These are phyloP conservation scores for Leccinellum rugosiceps DNA, from an alignment of 768 basidiomycete genomes.

Conservation along the genomic window DNA sequence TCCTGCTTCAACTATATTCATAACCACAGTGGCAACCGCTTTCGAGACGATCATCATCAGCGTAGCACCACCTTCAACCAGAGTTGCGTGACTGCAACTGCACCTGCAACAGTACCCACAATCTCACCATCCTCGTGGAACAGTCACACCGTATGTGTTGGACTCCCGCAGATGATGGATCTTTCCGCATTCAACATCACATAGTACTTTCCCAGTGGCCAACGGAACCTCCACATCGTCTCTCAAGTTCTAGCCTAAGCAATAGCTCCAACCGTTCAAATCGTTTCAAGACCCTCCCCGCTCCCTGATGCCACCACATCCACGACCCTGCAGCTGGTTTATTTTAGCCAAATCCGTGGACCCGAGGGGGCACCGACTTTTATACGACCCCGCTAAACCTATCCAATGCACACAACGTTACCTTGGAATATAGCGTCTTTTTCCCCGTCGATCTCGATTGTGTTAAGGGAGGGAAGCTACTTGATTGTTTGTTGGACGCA, in stretches of 20 bases:
- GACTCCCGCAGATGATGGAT: conserved; percentile 52
- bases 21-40: conserved; percentile 9
- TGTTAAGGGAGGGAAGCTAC: conserved; percentile 81
- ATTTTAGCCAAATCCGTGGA: conserved; percentile 69
- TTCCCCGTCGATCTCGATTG: conserved; percentile 74
- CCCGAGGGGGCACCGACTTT: conserved; percentile 78
- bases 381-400: conserved; percentile 49
- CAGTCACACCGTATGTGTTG: conserved; percentile 42
- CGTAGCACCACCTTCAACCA: conserved; percentile 1
- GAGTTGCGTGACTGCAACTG: conserved; percentile 4
- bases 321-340: conserved; percentile 59
- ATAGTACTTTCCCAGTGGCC: conserved; percentile 50
- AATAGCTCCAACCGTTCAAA: conserved; percentile 21
- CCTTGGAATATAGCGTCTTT: conserved; percentile 68
- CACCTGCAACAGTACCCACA: neutral
- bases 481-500: conserved; percentile 82
- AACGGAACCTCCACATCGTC: conserved; percentile 54
- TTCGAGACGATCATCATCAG: conserved; percentile 9
- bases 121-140: conserved; percentile 10
- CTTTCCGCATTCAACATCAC: conserved; percentile 58
- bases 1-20: neutral
- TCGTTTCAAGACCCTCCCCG: conserved; percentile 10
- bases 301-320: conserved; percentile 20
- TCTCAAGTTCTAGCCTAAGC: conserved; percentile 43
- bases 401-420: conserved; percentile 46